phyloP scores from a whole-genome alignment of 768 basidiomycete species.

The Pulveroboletus sp. region DNA sequence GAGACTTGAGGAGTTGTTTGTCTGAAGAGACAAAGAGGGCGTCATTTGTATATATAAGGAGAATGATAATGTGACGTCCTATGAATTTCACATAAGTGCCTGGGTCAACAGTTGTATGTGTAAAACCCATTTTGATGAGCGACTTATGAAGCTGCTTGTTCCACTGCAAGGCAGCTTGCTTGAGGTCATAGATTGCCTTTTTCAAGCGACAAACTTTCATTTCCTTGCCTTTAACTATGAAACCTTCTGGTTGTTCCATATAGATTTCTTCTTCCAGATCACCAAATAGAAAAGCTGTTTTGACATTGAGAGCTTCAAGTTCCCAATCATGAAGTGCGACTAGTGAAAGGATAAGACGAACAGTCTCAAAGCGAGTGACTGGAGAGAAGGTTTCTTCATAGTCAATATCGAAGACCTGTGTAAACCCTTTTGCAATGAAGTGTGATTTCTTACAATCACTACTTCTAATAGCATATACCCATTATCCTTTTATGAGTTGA shows the following conservation, averaged over 20 bases:
- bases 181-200: not conserved
- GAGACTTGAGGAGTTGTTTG: not conserved
- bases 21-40: not conserved
- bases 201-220: not conserved
- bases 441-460: slow-evolving; percentile 25
- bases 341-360: not conserved
- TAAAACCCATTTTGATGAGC: not conserved
- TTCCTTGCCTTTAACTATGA: not conserved
- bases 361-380: not conserved
- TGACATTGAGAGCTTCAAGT: slow-evolving; percentile 41
- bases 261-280: not conserved
- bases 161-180: not conserved
- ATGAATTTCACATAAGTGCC: not conserved
- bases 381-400: slow-evolving; percentile 22
- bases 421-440: slow-evolving; percentile 37
- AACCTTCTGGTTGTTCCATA: not conserved
- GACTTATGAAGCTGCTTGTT: not conserved
- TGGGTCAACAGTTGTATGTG: not conserved
- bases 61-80: not conserved
- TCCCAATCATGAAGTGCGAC: slow-evolving; percentile 26
- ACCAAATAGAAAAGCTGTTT: slow-evolving; percentile 39
- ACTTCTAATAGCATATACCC: not conserved
- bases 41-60: not conserved
- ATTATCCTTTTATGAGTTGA: not conserved
- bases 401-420: slow-evolving; percentile 31